Base-by-base conservation (phyloP, 805 yeast genomes). In the Sugiyamaella americana region DNA sequence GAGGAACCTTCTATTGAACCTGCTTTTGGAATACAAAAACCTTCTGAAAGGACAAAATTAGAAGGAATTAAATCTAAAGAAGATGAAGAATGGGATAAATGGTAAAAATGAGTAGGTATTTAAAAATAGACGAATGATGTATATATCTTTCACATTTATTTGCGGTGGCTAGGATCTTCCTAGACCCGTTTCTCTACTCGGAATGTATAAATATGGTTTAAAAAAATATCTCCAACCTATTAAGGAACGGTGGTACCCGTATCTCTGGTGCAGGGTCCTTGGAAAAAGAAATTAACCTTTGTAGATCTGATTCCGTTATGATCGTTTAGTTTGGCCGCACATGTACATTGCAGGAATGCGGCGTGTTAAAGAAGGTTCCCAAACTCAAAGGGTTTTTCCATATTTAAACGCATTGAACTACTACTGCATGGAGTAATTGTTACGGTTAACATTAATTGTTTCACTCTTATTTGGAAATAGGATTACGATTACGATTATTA, bases 11-110 rank as follows among this genome's bases (percentile, higher is more conserved):
- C 41, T 51, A 69, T 79, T 16, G 76, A 73, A 48, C 80, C 82
- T 20, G 88, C 91, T 2, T 82, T 82, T 67, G 93, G 93, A 2
- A 56, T 75, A 51, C 57, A 67, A 38, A 78, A 69, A 59, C 88
- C 89, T 20, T 65, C 67, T 51, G 73, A 76, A 55, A 75, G 72
- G 64, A 75, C 85, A n/a, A 71, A 72, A 46, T 65, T 82, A 51
- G 70, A 74, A 35, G 78, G 86, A 8, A 35, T 57, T 34, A 54
- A 56, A 3, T 38, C 44, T 35, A 54, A 55, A 39, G 55, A 51
- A 1, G 32, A 26, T 13, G 59, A 57, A 24, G 59, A 54, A 26
- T 58, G 61, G 61, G 60, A 52, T 20, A 51, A 49, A n/a, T 58
- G 62, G 62, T 56, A 50, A 43, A n/a, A 4, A 20, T 16, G 41